Conservation (phyloP, 495 filamentous ascomycete species). For the Podospora comata region DNA sequence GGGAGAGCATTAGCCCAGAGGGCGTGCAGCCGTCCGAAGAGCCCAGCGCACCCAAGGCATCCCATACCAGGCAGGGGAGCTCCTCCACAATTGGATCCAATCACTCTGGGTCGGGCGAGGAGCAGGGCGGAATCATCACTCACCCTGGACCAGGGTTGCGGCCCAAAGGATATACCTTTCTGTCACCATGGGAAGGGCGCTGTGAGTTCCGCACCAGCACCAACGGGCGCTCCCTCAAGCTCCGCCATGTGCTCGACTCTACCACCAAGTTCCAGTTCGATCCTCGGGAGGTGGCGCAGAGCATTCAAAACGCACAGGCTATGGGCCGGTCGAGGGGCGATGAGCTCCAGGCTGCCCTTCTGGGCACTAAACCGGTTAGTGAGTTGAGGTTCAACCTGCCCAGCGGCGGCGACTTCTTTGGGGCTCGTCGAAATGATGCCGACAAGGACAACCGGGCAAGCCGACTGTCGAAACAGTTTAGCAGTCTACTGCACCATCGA, state of each 20-base stretch:
- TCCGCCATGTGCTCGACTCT: constrained; percentile 62
- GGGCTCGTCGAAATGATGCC: constrained; percentile 21
- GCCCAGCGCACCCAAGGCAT: constrained; percentile 15
- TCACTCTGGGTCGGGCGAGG: constrained; percentile 30
- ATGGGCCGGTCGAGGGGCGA: constrained; percentile 31
- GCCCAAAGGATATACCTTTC: constrained; percentile 60
- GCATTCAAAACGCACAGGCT: constrained; percentile 32
- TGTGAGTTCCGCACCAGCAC: constrained; percentile 79
- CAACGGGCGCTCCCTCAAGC: constrained; percentile 70
- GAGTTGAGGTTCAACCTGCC: constrained; percentile 89
- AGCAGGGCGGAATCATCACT: constrained; percentile 31
- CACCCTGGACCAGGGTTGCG: constrained; percentile 45
- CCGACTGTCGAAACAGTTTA: constrained; percentile 40
- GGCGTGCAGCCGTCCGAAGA: constrained; percentile 21
- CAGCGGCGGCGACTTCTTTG: constrained; percentile 32
- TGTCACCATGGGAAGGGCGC: constrained; percentile 78
- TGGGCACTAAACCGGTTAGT: constrained; percentile 58
- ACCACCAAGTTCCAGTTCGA: constrained; percentile 36
- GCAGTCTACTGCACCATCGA: constrained; percentile 28
- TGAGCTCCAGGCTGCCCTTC: constrained; percentile 25
- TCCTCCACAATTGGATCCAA: constrained; percentile 36
- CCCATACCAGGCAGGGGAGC: constrained; percentile 37
- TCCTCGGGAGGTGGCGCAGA: constrained; percentile 40
- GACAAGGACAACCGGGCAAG: constrained; percentile 18
- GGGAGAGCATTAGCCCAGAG: constrained; percentile 24